Percentiles rank a stretch among this genome's conserved stretches.
These are phyloP conservation scores for Nitzschia sp. DNA, from an alignment of 108 stramenopile genomes.

Conservation along the genomic window DNA sequence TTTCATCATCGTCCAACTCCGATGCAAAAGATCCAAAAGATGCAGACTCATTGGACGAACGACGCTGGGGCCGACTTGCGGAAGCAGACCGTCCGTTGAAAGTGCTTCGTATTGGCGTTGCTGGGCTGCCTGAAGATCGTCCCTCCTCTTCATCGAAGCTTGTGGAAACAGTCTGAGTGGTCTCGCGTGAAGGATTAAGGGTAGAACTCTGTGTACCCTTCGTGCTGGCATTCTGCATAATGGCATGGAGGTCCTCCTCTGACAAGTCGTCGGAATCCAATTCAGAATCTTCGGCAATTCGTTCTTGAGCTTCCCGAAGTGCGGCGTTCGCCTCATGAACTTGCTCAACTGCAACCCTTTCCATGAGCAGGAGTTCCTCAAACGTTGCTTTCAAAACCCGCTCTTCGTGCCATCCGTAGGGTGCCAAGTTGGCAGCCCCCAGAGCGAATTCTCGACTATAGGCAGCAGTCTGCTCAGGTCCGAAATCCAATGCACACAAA, in stretches of 20 bases:
- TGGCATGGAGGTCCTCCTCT: constrained; percentile 5
- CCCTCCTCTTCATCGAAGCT: not conserved
- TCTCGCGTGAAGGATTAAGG: too few species aligned
- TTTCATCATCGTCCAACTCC: not conserved
- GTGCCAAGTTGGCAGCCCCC: constrained; percentile 79
- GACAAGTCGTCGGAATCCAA: not conserved
- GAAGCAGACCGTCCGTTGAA: not conserved
- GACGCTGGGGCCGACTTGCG: not conserved
- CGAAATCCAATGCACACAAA: constrained; percentile 63
- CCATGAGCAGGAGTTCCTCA: constrained; percentile 63
- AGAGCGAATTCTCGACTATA: constrained; percentile 88
- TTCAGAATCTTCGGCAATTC: constrained; percentile 25
- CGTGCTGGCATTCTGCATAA: not conserved
- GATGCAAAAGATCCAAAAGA: not conserved
- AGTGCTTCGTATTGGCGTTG: too few species aligned
- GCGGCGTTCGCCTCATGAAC: constrained; percentile 62
- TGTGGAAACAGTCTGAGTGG: not conserved
- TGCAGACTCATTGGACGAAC: not conserved
- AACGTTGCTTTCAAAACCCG: constrained; percentile 51
- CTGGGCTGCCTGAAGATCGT: too few species aligned
- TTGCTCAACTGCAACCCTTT: constrained; percentile 50
- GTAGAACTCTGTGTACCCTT: not conserved
- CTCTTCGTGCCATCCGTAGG: constrained; percentile 73
- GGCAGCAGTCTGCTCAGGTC: constrained; percentile 82
- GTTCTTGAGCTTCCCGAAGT: constrained; percentile 48